phyloP scores from a whole-genome alignment of 2,329 filamentous ascomycete species.

The Diaporthe ilicicola region DNA sequence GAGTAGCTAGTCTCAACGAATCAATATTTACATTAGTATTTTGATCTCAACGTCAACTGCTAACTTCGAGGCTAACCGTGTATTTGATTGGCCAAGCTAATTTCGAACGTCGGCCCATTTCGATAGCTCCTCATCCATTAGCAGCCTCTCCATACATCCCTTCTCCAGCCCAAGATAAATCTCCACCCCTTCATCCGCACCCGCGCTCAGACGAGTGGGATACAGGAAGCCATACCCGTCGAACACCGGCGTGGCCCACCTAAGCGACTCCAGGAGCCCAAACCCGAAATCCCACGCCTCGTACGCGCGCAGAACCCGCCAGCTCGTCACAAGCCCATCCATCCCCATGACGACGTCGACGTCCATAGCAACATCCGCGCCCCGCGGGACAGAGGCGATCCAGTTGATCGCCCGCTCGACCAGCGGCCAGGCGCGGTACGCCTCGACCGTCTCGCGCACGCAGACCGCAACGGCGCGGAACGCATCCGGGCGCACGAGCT shows the following conservation, averaged over 20 bases:
- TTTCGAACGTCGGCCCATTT: slow-evolving; percentile 8
- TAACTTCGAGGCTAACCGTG: too few relatives aligned
- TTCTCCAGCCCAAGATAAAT: slow-evolving; percentile 20
- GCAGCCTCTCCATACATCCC: slow-evolving; percentile 7
- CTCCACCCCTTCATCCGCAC: slow-evolving; percentile 13
- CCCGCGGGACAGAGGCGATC: background rate
- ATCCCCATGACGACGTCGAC: slow-evolving; percentile 1
- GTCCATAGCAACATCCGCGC: slow-evolving; percentile 12
- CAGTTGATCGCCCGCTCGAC: background rate
- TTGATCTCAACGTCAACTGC: too few relatives aligned
- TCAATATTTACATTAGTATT: too few relatives aligned
- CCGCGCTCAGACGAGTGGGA: background rate
- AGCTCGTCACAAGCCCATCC: slow-evolving; percentile 2
- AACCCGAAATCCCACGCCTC: slow-evolving; percentile 17
- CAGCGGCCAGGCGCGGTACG: background rate
- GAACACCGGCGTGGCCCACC: slow-evolving; percentile 24
- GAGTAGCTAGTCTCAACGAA: too few relatives aligned
- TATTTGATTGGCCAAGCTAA: background rate
- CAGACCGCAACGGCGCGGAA: slow-evolving; percentile 18
- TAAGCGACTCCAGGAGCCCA: background rate
- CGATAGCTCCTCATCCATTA: slow-evolving; percentile 5
- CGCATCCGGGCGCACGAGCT: background rate
- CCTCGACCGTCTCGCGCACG: slow-evolving; percentile 2
- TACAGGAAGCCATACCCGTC: slow-evolving; percentile 20
- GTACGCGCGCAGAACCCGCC: slow-evolving; percentile 16